phyloP scores from a whole-genome alignment of 1,284 basidiomycete genomes.

The Marasmius tenuissimus region DNA sequence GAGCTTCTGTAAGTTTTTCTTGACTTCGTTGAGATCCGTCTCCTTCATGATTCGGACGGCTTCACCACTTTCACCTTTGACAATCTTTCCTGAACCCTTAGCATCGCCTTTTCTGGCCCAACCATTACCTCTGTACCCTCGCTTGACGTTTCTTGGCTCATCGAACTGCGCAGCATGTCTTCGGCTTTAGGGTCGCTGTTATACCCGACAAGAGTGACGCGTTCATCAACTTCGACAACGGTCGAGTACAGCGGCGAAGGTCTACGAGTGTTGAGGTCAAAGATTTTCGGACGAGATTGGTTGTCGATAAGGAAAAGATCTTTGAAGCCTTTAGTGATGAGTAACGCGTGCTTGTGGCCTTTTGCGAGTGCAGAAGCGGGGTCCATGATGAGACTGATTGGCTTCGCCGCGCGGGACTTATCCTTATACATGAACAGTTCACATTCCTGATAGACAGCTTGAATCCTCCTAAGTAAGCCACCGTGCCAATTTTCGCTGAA shows the following conservation, averaged over 20 bases:
- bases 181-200: slow-evolving; percentile 85
- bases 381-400: too few relatives aligned
- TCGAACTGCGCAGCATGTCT: slow-evolving; percentile 75
- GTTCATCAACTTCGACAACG: slow-evolving; percentile 90
- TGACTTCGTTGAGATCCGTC: slow-evolving; percentile 59
- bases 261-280: slow-evolving; percentile 85
- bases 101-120: slow-evolving; percentile 66
- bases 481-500: too few relatives aligned
- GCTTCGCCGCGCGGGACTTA: too few relatives aligned
- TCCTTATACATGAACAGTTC: too few relatives aligned
- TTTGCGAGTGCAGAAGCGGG: too few relatives aligned
- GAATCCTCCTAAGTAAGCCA: too few relatives aligned
- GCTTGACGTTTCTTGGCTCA: slow-evolving; percentile 61
- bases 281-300: slow-evolving; percentile 88
- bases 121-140: slow-evolving; percentile 74
- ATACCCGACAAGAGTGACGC: slow-evolving; percentile 92
- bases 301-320: slow-evolving; percentile 92
- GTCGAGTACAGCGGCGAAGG: slow-evolving; percentile 77
- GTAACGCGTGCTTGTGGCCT: slow-evolving; percentile 86
- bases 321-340: slow-evolving; percentile 92
- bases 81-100: slow-evolving; percentile 78
- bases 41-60: slow-evolving; percentile 84
- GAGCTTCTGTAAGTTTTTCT: slow-evolving; percentile 63
- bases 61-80: slow-evolving; percentile 87
- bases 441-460: too few relatives aligned